phyloP scores from a whole-genome alignment of 768 basidiomycete genomes.

The Agaricus bisporus region DNA sequence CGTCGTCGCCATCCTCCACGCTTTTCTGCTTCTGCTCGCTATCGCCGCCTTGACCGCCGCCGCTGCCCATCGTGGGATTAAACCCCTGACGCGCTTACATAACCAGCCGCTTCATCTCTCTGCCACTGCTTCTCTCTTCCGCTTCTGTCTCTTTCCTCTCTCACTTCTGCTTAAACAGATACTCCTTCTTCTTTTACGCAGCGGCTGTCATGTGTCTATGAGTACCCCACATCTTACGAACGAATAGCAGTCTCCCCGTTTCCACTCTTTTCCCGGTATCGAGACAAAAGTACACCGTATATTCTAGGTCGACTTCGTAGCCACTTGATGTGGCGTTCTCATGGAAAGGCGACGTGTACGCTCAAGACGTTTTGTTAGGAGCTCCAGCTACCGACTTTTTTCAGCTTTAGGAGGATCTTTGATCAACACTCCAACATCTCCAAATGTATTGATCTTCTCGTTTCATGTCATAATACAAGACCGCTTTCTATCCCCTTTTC shows the following conservation, averaged over 20 bases:
- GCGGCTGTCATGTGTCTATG: not conserved
- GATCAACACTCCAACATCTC: too few species aligned
- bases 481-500: too few species aligned
- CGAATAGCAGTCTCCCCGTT: not conserved
- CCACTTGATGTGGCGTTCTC: too few species aligned
- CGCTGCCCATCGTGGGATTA: not conserved
- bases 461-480: too few species aligned
- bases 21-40: too few species aligned
- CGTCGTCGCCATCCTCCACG: not conserved
- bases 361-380: too few species aligned
- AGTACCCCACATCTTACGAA: not conserved
- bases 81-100: not conserved
- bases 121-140: constrained; percentile 3
- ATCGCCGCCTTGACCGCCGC: too few species aligned
- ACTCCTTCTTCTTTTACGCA: constrained; percentile 4
- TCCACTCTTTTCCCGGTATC: not conserved
- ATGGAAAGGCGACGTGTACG: too few species aligned
- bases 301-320: too few species aligned
- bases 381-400: not conserved
- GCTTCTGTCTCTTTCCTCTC: not conserved
- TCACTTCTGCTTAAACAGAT: not conserved
- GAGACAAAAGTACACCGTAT: too few species aligned
- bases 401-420: too few species aligned
- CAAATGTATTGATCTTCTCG: too few species aligned
- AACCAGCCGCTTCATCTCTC: not conserved